These are phyloP conservation scores for Mycena kentingensis DNA, from an alignment of 768 basidiomycete genomes.

Conservation along the genomic window DNA sequence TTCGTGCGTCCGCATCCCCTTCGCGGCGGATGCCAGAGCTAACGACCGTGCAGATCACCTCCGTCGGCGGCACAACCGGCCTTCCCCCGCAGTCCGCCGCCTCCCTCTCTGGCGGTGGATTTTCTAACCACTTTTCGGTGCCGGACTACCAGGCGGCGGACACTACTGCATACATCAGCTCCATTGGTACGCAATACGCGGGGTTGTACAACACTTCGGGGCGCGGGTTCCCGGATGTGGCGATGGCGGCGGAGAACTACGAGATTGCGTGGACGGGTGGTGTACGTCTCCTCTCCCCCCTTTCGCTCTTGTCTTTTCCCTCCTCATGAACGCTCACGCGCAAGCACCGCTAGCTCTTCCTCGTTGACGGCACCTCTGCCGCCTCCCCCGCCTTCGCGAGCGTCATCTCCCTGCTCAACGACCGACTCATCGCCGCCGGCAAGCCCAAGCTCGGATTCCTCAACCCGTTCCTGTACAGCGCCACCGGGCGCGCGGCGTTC, in stretches of 20 bases:
- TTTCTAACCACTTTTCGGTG: conserved; percentile 24
- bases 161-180: conserved; percentile 19
- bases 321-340: too few species aligned
- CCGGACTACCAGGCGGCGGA: conserved; percentile 25
- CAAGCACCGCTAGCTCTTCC: too few species aligned
- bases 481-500: too few species aligned
- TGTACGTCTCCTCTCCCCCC: too few species aligned
- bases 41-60: conserved; percentile 42
- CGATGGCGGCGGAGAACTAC: conserved; percentile 30
- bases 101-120: conserved; percentile 35
- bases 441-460: too few species aligned
- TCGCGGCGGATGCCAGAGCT: conserved; percentile 44
- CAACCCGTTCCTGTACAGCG: too few species aligned
- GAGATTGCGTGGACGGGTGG: conserved; percentile 34
- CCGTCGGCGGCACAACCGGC: conserved; percentile 46
- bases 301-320: too few species aligned
- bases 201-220: conserved; percentile 29
- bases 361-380: too few species aligned
- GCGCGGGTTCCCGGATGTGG: conserved; percentile 22
- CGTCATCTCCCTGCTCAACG: too few species aligned
- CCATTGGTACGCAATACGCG: conserved; percentile 28
- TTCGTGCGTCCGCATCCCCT: conserved; percentile 34
- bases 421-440: too few species aligned
- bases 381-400: too few species aligned
- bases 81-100: conserved; percentile 43